Percentiles rank a stretch among this genome's conserved stretches.
These are phyloP conservation scores for Nakazawaea holstii DNA, from an alignment of 805 yeast genomes.

Conservation along the genomic window DNA sequence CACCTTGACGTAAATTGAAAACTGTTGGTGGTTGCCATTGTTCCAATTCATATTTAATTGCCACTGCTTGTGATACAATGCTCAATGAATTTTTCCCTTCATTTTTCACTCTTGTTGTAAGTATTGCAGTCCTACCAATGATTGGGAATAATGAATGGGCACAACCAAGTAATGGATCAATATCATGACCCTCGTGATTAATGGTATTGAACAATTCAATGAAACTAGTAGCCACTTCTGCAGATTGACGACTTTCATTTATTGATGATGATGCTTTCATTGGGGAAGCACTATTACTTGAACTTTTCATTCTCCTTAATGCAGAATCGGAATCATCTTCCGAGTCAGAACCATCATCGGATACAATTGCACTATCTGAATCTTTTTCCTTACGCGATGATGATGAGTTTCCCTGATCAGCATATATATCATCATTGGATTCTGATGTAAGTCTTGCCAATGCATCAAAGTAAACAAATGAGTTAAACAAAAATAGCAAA, in stretches of 20 bases:
- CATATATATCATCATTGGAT: constrained; percentile 29
- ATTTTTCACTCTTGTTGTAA: constrained; percentile 43
- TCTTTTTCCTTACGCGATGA: neutral
- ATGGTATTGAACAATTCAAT: constrained; percentile 36
- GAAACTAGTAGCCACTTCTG: constrained; percentile 15
- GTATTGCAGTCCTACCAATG: constrained; percentile 57
- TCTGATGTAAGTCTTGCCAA: constrained; percentile 60
- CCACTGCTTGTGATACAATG: constrained; percentile 50
- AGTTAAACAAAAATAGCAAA: constrained; percentile 49
- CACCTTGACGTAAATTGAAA: constrained; percentile 28
- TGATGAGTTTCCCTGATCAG: constrained; percentile 7
- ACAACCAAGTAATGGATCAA: constrained; percentile 66
- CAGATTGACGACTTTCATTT: constrained; percentile 18
- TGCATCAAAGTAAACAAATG: constrained; percentile 68
- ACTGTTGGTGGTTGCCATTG: constrained; percentile 51
- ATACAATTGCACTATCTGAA: constrained; percentile 1
- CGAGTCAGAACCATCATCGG: neutral
- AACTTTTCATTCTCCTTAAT: constrained; percentile 12
- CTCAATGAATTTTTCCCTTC: constrained; percentile 36
- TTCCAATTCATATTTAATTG: constrained; percentile 44
- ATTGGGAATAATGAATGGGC: constrained; percentile 60
- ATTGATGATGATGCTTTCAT: neutral
- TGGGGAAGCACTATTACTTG: constrained; percentile 13
- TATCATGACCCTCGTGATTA: constrained; percentile 30
- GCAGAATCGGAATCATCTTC: constrained; percentile 3